These are phyloP conservation scores for Staphylotrichum longicolle DNA, from an alignment of 495 filamentous ascomycete genomes.

Conservation along the genomic window DNA sequence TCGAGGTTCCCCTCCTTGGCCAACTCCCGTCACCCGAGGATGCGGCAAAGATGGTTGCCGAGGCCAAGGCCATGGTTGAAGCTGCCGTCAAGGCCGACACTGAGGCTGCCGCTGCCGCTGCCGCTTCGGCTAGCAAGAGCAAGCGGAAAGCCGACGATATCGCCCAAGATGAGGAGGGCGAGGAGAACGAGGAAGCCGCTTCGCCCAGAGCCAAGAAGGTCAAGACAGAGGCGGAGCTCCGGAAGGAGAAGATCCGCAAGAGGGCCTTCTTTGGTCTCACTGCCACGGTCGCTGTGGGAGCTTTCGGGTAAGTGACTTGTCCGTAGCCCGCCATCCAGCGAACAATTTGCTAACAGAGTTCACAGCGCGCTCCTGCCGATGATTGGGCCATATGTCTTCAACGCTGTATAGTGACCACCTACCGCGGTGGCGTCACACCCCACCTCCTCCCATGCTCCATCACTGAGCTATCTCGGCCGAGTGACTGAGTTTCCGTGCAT, in stretches of 20 bases:
- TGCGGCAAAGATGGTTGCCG: constrained; percentile 74
- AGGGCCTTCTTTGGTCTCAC: constrained; percentile 81
- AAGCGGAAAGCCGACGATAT: constrained; percentile 87
- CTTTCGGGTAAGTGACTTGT: constrained; percentile 71
- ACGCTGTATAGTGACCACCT: constrained; percentile 37
- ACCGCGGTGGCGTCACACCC: not conserved
- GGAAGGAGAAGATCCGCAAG: constrained; percentile 77
- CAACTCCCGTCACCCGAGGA: constrained; percentile 71
- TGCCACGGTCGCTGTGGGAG: constrained; percentile 62
- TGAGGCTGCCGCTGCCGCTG: constrained; percentile 31
- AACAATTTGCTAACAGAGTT: constrained; percentile 12
- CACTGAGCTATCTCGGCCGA: too few relatives aligned
- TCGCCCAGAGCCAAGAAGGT: constrained; percentile 66
- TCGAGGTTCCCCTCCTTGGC: constrained; percentile 63
- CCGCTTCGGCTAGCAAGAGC: constrained; percentile 41
- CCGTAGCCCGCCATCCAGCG: not conserved
- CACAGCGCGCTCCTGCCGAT: constrained; percentile 44
- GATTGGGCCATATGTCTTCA: constrained; percentile 55
- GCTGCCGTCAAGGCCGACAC: constrained; percentile 62
- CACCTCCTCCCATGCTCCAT: too few relatives aligned
- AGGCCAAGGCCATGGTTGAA: constrained; percentile 87
- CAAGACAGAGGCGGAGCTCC: constrained; percentile 70
- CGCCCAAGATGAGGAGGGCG: constrained; percentile 43
- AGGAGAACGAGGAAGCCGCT: constrained; percentile 45
- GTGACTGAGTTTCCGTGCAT: too few relatives aligned